Conservation (phyloP, 352 stramenopile species). For the Phytophthora foliorum region DNA sequence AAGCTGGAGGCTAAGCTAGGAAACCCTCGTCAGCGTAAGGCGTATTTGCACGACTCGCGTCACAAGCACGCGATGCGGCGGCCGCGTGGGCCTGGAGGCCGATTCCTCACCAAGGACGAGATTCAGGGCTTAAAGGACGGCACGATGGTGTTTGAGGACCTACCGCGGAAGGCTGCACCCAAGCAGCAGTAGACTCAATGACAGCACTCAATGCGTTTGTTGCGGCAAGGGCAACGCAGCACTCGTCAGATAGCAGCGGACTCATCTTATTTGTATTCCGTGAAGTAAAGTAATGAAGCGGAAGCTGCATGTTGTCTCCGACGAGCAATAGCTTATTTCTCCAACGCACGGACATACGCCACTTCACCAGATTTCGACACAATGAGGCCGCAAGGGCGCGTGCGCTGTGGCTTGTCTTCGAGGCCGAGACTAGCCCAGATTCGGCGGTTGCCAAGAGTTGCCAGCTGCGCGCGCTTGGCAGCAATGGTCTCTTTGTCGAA, state of each 20-base stretch:
- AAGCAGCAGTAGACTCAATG: slow-evolving; percentile 39
- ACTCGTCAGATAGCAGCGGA: slow-evolving; percentile 22
- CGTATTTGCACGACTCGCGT: slow-evolving; percentile 88
- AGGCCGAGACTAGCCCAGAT: slow-evolving; percentile 90
- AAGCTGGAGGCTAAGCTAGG: slow-evolving; percentile 90
- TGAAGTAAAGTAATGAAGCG: slow-evolving; percentile 31
- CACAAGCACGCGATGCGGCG: slow-evolving; percentile 91
- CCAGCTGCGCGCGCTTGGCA: slow-evolving; percentile 82
- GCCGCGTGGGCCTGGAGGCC: slow-evolving; percentile 80
- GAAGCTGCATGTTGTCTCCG: slow-evolving; percentile 28
- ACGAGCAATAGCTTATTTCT: slow-evolving; percentile 62
- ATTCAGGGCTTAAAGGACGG: slow-evolving; percentile 83
- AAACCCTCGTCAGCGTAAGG: slow-evolving; percentile 82
- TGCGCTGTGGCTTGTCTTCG: slow-evolving; percentile 75
- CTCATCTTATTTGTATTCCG: slow-evolving; percentile 48
- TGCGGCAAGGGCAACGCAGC: not conserved
- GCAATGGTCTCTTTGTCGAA: slow-evolving; percentile 86
- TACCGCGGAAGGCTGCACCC: slow-evolving; percentile 56
- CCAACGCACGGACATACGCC: slow-evolving; percentile 68
- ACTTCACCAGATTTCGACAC: slow-evolving; percentile 82
- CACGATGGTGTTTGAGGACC: slow-evolving; percentile 77
- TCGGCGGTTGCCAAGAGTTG: slow-evolving; percentile 76
- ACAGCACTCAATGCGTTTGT: slow-evolving; percentile 7
- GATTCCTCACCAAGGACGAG: slow-evolving; percentile 90
- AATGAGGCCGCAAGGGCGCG: slow-evolving; percentile 67